Conservation (phyloP, 768 basidiomycete species). For the Amanita molliuscula region DNA sequence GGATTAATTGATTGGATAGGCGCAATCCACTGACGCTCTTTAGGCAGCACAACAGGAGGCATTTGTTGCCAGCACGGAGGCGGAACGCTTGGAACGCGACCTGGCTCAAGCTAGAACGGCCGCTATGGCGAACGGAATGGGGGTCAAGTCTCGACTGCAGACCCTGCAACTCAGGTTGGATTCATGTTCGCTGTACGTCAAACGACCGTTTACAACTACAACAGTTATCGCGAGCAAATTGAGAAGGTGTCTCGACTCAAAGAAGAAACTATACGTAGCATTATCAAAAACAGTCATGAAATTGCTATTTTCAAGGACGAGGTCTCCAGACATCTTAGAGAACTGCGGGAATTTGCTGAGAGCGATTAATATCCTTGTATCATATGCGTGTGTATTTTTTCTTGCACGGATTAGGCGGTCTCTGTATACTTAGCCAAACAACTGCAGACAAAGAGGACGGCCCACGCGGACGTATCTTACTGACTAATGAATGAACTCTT, state of each 20-base stretch:
- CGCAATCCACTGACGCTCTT: background rate
- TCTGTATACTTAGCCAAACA: background rate
- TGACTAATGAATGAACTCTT: background rate
- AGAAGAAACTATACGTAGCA: constrained; percentile 72
- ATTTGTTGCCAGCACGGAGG: constrained; percentile 53
- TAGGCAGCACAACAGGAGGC: constrained; percentile 77
- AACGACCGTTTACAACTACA: constrained; percentile 2
- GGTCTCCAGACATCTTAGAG: constrained; percentile 58
- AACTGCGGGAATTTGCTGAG: constrained; percentile 59
- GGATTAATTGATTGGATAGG: constrained; percentile 12
- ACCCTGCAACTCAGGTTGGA: constrained; percentile 67
- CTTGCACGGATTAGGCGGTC: background rate
- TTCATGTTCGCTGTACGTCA: constrained; percentile 7
- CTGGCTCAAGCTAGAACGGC: constrained; percentile 66
- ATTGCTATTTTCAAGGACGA: constrained; percentile 76
- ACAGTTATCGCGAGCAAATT: constrained; percentile 69
- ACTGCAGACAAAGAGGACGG: background rate
- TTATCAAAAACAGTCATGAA: constrained; percentile 78
- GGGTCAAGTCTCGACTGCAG: constrained; percentile 70
- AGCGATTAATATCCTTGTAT: background rate
- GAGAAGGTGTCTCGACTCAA: constrained; percentile 65
- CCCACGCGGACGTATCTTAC: too few relatives aligned
- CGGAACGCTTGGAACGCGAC: constrained; percentile 57
- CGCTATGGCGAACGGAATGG: constrained; percentile 73
- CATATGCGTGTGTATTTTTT: background rate